Conservation (phyloP, 345 rosid species). For the Brassica nigra region DNA sequence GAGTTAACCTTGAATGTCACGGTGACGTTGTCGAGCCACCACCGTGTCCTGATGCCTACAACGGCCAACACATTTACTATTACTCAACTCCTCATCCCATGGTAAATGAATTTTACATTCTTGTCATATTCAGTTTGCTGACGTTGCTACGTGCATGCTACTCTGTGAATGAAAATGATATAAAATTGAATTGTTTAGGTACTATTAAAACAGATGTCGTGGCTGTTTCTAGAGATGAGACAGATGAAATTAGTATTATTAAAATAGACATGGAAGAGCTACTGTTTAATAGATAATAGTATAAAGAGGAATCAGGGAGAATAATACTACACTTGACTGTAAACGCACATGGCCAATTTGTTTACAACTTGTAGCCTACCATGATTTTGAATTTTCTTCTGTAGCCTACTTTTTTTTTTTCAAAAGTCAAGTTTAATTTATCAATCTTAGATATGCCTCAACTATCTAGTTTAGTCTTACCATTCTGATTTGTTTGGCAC, state of each 20-base stretch:
- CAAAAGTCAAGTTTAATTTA: neutral
- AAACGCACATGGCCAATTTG: slow-evolving; percentile 38
- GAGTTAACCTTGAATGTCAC: slow-evolving; percentile 87
- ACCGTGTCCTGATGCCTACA: slow-evolving; percentile 25
- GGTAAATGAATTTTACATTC: slow-evolving; percentile 25
- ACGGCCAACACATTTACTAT: slow-evolving; percentile 35
- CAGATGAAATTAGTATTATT: slow-evolving; percentile 29
- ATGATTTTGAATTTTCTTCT: neutral
- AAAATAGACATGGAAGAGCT: slow-evolving; percentile 7
- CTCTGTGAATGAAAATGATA: slow-evolving; percentile 3
- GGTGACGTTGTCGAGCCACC: slow-evolving; percentile 39
- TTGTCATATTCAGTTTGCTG: slow-evolving; percentile 15
- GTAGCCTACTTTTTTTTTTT: neutral
- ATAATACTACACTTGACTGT: slow-evolving; percentile 34
- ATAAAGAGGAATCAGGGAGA: slow-evolving; percentile 30
- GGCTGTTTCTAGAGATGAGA: slow-evolving; percentile 44
- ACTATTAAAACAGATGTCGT: slow-evolving; percentile 27
- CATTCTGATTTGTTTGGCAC: slow-evolving; percentile 32
- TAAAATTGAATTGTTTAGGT: neutral
- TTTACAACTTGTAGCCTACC: slow-evolving; percentile 15
- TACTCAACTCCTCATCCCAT: slow-evolving; percentile 38
- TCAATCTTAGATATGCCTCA: neutral
- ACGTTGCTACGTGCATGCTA: slow-evolving; percentile 5
- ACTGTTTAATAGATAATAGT: slow-evolving; percentile 3
- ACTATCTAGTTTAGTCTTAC: slow-evolving; percentile 5